Percentiles rank a stretch among this genome's conserved stretches.
phyloP scores from a whole-genome alignment of 2,329 filamentous ascomycete genomes.

The Nannizzia gypsea region DNA sequence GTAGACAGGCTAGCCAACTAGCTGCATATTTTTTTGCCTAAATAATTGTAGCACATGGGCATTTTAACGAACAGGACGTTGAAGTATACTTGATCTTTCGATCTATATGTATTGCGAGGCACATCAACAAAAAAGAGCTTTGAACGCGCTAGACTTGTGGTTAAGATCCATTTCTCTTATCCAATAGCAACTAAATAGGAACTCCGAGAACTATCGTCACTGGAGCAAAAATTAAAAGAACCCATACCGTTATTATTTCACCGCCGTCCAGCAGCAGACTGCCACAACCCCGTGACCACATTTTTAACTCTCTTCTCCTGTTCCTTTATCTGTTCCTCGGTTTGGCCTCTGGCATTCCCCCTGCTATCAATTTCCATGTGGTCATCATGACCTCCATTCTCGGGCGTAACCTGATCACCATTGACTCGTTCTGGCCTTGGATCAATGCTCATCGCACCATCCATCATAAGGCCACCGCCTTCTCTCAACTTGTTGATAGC shows the following conservation, averaged over 20 bases:
- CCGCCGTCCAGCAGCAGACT: slow-evolving; percentile 18
- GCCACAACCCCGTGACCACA: slow-evolving; percentile 48
- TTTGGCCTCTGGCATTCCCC: slow-evolving; percentile 49
- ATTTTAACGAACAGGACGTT: no score
- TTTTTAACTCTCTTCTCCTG: slow-evolving; percentile 50
- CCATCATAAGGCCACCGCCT: slow-evolving; percentile 51
- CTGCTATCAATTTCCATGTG: slow-evolving; percentile 48
- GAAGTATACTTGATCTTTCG: no score
- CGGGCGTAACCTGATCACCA: slow-evolving; percentile 32
- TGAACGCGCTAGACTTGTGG: no score
- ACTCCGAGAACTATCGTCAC: background rate
- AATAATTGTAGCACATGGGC: no score
- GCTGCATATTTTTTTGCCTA: no score
- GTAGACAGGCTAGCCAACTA: no score
- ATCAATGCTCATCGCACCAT: slow-evolving; percentile 47
- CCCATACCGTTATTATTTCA: slow-evolving; percentile 5
- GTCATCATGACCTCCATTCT: slow-evolving; percentile 18
- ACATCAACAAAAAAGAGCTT: no score
- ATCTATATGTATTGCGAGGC: no score
- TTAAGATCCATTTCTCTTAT: no score
- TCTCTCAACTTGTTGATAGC: slow-evolving; percentile 57
- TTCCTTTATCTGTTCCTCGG: slow-evolving; percentile 49
- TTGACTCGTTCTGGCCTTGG: slow-evolving; percentile 40
- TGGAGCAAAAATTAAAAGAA: no score
- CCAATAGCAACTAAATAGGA: no score